Evolutionary conservation across 495 filamentous ascomycete species (phyloP).

Genomic region (Penicillium taxi): DNA sequence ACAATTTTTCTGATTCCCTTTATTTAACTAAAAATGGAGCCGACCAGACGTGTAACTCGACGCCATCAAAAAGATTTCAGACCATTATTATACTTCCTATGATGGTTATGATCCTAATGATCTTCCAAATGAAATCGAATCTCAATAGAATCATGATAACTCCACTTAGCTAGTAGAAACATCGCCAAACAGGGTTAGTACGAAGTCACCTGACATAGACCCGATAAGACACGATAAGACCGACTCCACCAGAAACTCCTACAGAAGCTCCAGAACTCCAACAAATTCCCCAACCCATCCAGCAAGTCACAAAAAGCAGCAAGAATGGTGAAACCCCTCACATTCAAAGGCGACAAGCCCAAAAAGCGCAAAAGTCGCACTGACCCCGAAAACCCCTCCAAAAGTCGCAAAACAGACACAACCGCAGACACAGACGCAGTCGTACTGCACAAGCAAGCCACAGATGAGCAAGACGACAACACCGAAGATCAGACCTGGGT

Average conservation of each 20-base stretch:
- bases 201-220: not conserved
- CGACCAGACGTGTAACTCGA: too few relatives aligned
- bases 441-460: too few relatives aligned
- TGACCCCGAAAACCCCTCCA: constrained; percentile 31
- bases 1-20: too few relatives aligned
- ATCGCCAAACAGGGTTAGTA: too few relatives aligned
- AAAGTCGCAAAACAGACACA: constrained; percentile 30
- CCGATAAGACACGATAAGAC: constrained; percentile 4
- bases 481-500: constrained; percentile 81
- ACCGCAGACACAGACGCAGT: constrained; percentile 18
- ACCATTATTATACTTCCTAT: constrained; percentile 1
- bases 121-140: too few relatives aligned
- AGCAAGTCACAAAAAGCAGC: constrained; percentile 2
- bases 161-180: not conserved
- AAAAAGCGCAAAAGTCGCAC: constrained; percentile 74
- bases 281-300: not conserved
- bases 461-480: constrained; percentile 19
- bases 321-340: constrained; percentile 67
- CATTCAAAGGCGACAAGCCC: constrained; percentile 93
- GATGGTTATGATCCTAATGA: not conserved
- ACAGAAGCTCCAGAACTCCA: constrained; percentile 1
- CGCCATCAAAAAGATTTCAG: too few relatives aligned
- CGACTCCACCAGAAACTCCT: constrained; percentile 1
- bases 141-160: too few relatives aligned
- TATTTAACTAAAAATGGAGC: too few relatives aligned